phyloP scores from a whole-genome alignment of 495 filamentous ascomycete species.

The Neurospora sp. region DNA sequence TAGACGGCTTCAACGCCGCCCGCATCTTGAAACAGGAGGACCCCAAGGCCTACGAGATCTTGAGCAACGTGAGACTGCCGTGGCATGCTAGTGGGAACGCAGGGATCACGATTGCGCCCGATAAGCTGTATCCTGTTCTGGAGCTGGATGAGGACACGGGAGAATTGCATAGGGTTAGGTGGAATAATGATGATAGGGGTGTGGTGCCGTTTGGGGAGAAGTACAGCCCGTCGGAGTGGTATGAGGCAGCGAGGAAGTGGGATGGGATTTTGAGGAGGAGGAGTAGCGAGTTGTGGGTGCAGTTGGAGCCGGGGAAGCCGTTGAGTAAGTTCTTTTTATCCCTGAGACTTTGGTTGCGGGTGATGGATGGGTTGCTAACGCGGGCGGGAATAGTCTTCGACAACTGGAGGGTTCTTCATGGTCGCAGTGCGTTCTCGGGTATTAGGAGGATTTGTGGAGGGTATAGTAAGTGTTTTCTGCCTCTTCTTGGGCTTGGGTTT shows the following conservation, averaged over 20 bases:
- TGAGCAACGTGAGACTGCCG: conserved; percentile 45
- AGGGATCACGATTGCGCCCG: conserved; percentile 65
- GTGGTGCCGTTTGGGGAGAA: conserved; percentile 33
- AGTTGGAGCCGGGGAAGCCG: conserved; percentile 67
- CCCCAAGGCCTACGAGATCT: conserved; percentile 36
- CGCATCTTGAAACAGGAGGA: conserved; percentile 38
- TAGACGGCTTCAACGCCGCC: conserved; percentile 76
- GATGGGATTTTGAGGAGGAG: conserved; percentile 45
- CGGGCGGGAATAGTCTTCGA: conserved; percentile 59
- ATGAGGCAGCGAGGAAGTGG: conserved; percentile 60
- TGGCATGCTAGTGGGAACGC: conserved; percentile 80
- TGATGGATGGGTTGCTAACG: neutral
- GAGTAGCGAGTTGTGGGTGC: conserved; percentile 57
- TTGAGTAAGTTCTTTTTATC: conserved; percentile 45
- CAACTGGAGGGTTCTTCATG: conserved; percentile 91
- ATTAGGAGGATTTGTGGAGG: conserved; percentile 80
- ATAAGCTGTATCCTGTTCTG: conserved; percentile 58
- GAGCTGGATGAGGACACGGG: conserved; percentile 33
- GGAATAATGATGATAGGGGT: conserved; percentile 86
- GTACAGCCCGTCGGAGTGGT: conserved; percentile 50
- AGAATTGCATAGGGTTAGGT: conserved; percentile 58
- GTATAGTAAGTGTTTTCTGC: conserved; percentile 53
- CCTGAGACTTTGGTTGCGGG: neutral
- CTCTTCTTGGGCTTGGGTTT: neutral
- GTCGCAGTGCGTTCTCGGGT: conserved; percentile 68